These are phyloP conservation scores for Coniochaeta sp. DNA, from an alignment of 2,329 filamentous ascomycete species.

Conservation along the genomic window DNA sequence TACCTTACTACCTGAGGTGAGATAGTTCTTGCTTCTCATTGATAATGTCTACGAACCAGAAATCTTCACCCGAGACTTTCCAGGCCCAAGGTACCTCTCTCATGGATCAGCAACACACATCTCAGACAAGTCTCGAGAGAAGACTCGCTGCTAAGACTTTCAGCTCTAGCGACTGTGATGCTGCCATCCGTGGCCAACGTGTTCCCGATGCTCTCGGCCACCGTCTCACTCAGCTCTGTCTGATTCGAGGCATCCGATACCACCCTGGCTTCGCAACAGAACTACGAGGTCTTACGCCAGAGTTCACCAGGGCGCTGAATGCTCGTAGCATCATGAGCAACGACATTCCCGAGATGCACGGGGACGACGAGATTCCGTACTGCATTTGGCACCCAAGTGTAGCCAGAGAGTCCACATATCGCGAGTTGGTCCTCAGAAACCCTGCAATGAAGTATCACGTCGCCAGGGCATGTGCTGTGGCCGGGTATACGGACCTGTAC, in stretches of 20 bases:
- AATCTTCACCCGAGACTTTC: too few relatives aligned
- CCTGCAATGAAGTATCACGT: constrained; percentile 26
- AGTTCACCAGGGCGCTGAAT: constrained; percentile 5
- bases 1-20: too few relatives aligned
- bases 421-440: constrained; percentile 20
- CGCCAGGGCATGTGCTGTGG: constrained; percentile 29
- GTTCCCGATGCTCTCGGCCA: neutral
- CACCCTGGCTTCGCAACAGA: constrained; percentile 1
- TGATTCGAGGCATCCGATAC: neutral
- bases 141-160: neutral
- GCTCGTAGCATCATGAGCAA: constrained; percentile 9
- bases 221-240: neutral
- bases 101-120: neutral
- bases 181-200: neutral
- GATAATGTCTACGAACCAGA: too few relatives aligned
- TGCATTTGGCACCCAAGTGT: constrained; percentile 9
- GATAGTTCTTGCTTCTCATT: neutral
- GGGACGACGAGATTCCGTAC: constrained; percentile 4
- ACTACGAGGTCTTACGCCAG: neutral
- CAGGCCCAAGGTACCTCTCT: too few relatives aligned
- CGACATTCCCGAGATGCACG: constrained; percentile 5
- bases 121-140: neutral
- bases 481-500: constrained; percentile 26
- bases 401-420: constrained; percentile 23
- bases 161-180: neutral